Conservation (phyloP, 1,284 basidiomycete genomes). For the Vanrija sp. region DNA sequence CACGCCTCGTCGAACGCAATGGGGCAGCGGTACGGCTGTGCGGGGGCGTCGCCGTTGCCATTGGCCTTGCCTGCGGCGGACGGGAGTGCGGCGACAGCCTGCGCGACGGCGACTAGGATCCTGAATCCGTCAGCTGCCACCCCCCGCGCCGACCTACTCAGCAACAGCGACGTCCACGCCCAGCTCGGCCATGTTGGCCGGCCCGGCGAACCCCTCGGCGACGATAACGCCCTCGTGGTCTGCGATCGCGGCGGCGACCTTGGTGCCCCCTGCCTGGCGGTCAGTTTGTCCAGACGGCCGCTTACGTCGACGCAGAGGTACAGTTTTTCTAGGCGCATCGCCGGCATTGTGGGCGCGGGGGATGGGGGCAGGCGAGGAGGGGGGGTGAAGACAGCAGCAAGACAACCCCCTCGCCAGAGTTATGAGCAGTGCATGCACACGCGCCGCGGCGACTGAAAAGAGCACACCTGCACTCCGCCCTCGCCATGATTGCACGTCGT, state of each 20-base stretch:
- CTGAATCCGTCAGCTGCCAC: constrained; percentile 55
- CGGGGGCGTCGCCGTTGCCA: constrained; percentile 30
- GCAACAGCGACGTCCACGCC: not conserved
- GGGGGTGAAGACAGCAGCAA: no score
- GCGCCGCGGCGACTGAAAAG: no score
- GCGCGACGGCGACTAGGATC: no score
- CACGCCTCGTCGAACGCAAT: constrained; percentile 9
- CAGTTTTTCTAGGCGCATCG: no score
- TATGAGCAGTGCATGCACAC: no score
- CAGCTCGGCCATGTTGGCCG: constrained; percentile 65
- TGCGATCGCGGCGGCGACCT: constrained; percentile 67
- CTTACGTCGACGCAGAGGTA: no score
- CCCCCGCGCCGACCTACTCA: constrained; percentile 53
- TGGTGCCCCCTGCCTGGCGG: constrained; percentile 60
- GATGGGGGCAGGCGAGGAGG: no score
- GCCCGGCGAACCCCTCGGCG: constrained; percentile 62
- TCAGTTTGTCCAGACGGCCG: not conserved
- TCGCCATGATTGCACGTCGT: no score
- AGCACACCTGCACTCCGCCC: no score
- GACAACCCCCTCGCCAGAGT: no score
- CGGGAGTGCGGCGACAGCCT: no score
- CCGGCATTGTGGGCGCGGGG: no score
- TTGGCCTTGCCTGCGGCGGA: constrained; percentile 23
- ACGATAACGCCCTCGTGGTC: constrained; percentile 58
- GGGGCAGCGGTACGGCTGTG: constrained; percentile 35